Conservation (phyloP, 768 basidiomycete genomes). For the Lactarius psammicola region DNA sequence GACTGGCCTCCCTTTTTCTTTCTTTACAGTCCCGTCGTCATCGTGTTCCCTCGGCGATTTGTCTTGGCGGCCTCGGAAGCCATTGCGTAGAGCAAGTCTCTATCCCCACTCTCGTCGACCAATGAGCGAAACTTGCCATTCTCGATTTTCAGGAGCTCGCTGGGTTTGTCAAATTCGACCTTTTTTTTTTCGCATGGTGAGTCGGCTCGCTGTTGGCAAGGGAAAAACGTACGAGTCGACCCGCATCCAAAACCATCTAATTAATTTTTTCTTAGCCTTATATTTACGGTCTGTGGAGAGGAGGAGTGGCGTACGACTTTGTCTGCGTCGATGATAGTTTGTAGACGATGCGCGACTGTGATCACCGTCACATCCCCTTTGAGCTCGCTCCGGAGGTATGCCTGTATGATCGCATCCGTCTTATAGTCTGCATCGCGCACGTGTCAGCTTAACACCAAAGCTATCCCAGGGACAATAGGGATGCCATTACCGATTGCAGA, state of each 20-base stretch:
- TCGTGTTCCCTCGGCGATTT: not conserved
- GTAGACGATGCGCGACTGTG: slow-evolving; percentile 57
- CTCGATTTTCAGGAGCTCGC: slow-evolving; percentile 40
- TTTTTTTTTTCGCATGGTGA: not conserved
- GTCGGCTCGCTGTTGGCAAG: no score
- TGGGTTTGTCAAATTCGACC: slow-evolving; percentile 50
- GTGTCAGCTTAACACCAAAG: not conserved
- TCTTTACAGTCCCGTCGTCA: not conserved
- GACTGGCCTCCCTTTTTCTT: no score
- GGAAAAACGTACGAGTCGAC: slow-evolving; percentile 37
- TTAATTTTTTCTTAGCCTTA: not conserved
- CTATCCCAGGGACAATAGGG: not conserved
- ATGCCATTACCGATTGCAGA: slow-evolving; percentile 42
- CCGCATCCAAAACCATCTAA: slow-evolving; percentile 46
- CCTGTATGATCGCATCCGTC: slow-evolving; percentile 57
- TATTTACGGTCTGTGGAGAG: not conserved
- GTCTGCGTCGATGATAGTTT: slow-evolving; percentile 62
- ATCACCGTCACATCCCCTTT: slow-evolving; percentile 48
- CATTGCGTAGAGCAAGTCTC: slow-evolving; percentile 36
- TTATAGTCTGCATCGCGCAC: slow-evolving; percentile 43
- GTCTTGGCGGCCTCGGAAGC: slow-evolving; percentile 17
- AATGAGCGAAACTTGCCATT: slow-evolving; percentile 37
- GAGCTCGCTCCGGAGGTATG: slow-evolving; percentile 48
- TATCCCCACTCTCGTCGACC: slow-evolving; percentile 43
- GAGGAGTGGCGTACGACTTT: slow-evolving; percentile 43